Conservation (phyloP, 345 rosid species). For the Eucalyptus lansdowneana region DNA sequence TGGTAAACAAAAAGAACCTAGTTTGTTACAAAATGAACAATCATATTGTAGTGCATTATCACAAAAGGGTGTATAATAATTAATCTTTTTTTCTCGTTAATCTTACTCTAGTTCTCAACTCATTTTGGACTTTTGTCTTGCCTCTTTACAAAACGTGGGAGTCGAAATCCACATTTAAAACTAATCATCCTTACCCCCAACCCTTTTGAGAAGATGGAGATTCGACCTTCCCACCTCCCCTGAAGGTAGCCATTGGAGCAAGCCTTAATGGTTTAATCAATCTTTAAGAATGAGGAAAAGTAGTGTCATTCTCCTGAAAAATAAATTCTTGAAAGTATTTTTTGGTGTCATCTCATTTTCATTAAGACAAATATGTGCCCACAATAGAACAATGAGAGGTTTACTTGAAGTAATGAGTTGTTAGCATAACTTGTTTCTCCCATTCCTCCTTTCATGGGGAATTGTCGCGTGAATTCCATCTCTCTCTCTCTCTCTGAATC, state of each 20-base stretch:
- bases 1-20: background rate
- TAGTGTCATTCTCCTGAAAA: too few relatives aligned
- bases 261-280: too few relatives aligned
- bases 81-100: too few relatives aligned
- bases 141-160: accelerated
- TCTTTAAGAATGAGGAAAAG: too few relatives aligned
- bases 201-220: accelerated
- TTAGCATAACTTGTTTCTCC: background rate
- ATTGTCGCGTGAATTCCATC: too few relatives aligned
- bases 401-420: slow-evolving; percentile 4
- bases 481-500: background rate
- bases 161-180: too few relatives aligned
- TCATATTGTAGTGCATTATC: background rate
- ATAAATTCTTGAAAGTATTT: too few relatives aligned
- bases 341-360: background rate
- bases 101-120: too few relatives aligned
- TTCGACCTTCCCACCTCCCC: too few relatives aligned
- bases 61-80: background rate
- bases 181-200: too few relatives aligned
- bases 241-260: too few relatives aligned
- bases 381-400: background rate
- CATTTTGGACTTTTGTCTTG: too few relatives aligned
- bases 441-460: slow-evolving; percentile 25
- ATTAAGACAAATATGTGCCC: background rate
- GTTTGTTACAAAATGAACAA: background rate